Evolutionary conservation across 768 basidiomycete species (phyloP), one percentile per base, ranked within the genome.

Genomic region (Amanita thiersii): DNA sequence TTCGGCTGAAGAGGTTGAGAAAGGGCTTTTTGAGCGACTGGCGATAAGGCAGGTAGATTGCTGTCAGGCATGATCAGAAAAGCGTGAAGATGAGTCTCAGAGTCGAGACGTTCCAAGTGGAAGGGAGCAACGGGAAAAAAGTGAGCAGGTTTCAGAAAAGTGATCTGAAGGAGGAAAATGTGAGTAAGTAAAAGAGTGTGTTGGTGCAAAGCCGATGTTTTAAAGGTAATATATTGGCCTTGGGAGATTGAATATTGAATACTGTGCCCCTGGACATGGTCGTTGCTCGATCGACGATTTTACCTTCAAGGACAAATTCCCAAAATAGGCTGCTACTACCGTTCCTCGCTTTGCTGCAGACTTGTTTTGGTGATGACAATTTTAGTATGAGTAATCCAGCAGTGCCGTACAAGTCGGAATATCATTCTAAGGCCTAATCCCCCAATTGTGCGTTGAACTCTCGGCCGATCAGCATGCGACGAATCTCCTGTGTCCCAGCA

Each of bases 401-500:
- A 37, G n/a, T 7, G 21, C 21, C 37, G 18, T 37, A 35, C 37
- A 21, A 8, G n/a, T 37, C 39, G n/a, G 4, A 19, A 2, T 5
- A 5, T 18, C 23, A 5, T 17, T 25, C 26, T 19, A 19, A 5
- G 10, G 20, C 32, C 28, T 47, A 63, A 43, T 48, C 38, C 46
- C 62, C 61, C 43, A 69, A 63, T 55, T 86, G 72, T 47, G 81
- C 69, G 55, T 93, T 96, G 63, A 96, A 92, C 56, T 90, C 92
- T 47, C 92, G 70, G 23, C 92, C 92, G 44, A 96, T 94, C 45
- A 94, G 63, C 90, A 93, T 93, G 44, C 92, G 72, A 50, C 92
- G 67, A 41, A 96, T 92, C 66, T 94, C 92, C 58, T 96, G 93
- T 17, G 92, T 92, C 12, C 93, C 93, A n/a, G 93, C 93, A 19